A percentile compares a stretch with the other conserved stretches of the same genome.
These are phyloP conservation scores for Aspergillus uvarum DNA, from an alignment of 2,329 filamentous ascomycete genomes.

Conservation along the genomic window DNA sequence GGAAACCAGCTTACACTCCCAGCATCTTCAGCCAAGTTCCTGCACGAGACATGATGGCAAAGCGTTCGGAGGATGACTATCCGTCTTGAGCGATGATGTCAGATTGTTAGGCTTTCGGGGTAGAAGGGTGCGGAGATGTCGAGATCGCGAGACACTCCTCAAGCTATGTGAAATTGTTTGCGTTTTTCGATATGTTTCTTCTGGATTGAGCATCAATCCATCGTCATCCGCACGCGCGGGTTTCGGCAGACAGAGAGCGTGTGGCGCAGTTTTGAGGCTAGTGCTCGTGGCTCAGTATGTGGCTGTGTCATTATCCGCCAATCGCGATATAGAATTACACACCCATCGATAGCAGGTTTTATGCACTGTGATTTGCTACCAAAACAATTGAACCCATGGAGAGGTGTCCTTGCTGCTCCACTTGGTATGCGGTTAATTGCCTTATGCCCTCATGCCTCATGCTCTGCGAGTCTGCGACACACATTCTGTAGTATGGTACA, in stretches of 20 bases:
- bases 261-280: neutral
- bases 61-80: neutral
- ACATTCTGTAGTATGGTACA: too few relatives aligned
- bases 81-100: neutral
- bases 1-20: constrained; percentile 56
- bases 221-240: neutral
- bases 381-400: neutral
- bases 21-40: constrained; percentile 67
- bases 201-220: neutral
- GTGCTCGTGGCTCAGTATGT: neutral
- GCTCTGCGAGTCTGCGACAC: too few relatives aligned
- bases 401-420: neutral
- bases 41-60: constrained; percentile 44
- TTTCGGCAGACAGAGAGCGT: neutral
- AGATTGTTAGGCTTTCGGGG: neutral
- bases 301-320: neutral
- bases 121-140: too few relatives aligned
- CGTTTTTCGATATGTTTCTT: neutral
- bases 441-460: neutral
- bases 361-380: neutral
- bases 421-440: neutral
- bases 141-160: neutral
- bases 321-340: neutral
- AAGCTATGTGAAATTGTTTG: neutral
- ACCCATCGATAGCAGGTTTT: neutral